These are phyloP conservation scores for Rhododendron ovatum DNA, from an alignment of 148 eudicot species.

Conservation along the genomic window DNA sequence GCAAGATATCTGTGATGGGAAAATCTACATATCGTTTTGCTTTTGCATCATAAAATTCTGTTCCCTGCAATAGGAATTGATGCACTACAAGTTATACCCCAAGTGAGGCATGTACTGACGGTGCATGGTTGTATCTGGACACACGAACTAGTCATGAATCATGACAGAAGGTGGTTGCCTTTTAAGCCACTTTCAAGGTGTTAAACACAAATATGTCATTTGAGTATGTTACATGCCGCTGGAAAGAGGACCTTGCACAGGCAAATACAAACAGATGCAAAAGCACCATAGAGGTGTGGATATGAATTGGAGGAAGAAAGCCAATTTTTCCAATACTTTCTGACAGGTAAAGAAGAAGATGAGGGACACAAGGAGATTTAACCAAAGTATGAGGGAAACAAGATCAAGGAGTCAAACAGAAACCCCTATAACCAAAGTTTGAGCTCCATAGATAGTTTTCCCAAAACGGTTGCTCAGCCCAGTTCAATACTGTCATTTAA, in stretches of 20 bases:
- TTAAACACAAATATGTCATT: not conserved
- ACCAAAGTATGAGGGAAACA: not conserved
- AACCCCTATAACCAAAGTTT: not conserved
- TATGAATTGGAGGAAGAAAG: not conserved
- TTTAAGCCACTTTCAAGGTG: not conserved
- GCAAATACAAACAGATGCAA: not conserved
- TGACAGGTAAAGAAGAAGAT: conserved; percentile 1
- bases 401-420: not conserved
- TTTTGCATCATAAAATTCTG: conserved; percentile 89
- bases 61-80: conserved; percentile 57
- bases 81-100: not conserved
- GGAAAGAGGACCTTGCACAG: not conserved
- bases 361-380: not conserved
- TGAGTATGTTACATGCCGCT: not conserved
- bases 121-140: not conserved
- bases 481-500: not conserved
- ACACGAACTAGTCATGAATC: not conserved
- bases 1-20: conserved; percentile 95
- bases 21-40: conserved; percentile 90
- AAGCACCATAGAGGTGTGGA: not conserved
- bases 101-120: not conserved
- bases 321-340: not conserved
- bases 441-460: not conserved
- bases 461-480: not conserved
- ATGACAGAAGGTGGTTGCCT: not conserved